Conservation (phyloP, 176 grass and related monocot species). For the Pontederia paniculata region DNA sequence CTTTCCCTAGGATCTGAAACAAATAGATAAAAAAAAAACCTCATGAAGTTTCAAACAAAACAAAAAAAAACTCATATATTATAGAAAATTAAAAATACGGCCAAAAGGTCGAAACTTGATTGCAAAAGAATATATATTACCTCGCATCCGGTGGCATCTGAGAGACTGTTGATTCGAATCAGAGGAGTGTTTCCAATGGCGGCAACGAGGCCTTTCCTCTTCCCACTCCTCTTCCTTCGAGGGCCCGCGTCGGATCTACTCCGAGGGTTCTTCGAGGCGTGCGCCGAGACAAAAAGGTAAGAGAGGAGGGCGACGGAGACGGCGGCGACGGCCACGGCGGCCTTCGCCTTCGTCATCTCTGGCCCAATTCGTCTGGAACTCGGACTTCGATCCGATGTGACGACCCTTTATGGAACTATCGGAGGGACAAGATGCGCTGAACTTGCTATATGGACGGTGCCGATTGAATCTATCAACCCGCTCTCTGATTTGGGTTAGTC, state of each 20-base stretch:
- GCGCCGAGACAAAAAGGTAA: slow-evolving; percentile 32
- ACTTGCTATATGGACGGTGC: too few species aligned
- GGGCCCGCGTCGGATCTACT: not conserved
- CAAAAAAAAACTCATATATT: not conserved
- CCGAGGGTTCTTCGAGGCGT: not conserved
- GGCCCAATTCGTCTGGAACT: not conserved
- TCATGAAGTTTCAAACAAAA: not conserved
- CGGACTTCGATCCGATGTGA: not conserved
- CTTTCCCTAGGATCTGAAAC: slow-evolving; percentile 87
- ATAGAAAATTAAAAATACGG: not conserved
- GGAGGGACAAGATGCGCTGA: too few species aligned
- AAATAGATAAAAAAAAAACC: slow-evolving; percentile 13
- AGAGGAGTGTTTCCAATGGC: slow-evolving; percentile 78
- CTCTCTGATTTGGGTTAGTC: too few species aligned
- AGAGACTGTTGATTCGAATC: slow-evolving; percentile 94
- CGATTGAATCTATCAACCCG: too few species aligned
- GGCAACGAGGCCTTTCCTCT: slow-evolving; percentile 50
- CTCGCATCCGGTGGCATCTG: slow-evolving; percentile 86
- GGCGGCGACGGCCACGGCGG: slow-evolving; percentile 24
- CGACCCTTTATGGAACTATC: too few species aligned
- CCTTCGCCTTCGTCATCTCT: slow-evolving; percentile 48
- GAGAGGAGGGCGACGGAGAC: slow-evolving; percentile 47
- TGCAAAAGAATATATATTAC: slow-evolving; percentile 9
- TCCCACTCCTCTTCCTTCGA: slow-evolving; percentile 15
- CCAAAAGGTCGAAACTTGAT: not conserved